Conservation (phyloP, 805 yeast species). For the Starmera amethionina region DNA sequence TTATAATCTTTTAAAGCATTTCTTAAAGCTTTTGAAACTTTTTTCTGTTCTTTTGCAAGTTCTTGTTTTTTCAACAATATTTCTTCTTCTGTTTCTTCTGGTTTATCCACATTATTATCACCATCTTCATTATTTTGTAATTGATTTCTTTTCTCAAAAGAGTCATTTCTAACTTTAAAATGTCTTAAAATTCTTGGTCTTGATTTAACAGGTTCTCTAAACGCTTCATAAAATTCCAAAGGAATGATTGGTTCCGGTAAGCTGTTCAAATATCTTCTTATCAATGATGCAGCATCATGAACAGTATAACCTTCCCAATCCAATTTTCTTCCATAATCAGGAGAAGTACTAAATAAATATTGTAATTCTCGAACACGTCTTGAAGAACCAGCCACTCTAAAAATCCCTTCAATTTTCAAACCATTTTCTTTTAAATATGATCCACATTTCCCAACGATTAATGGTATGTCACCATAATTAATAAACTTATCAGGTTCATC, state of each 20-base stretch:
- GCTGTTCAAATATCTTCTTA: slow-evolving; percentile 77
- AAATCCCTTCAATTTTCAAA: slow-evolving; percentile 78
- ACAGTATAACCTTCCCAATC: slow-evolving; percentile 89
- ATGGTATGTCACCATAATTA: slow-evolving; percentile 82
- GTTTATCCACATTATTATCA: slow-evolving; percentile 7
- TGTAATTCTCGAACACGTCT: slow-evolving; percentile 84
- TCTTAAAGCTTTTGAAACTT: slow-evolving; percentile 52
- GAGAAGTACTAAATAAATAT: slow-evolving; percentile 73
- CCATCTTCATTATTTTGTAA: slow-evolving; percentile 9
- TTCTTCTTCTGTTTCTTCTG: slow-evolving; percentile 14
- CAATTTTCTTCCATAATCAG: slow-evolving; percentile 79
- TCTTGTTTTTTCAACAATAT: slow-evolving; percentile 20
- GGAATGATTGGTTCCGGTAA: slow-evolving; percentile 92
- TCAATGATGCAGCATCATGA: slow-evolving; percentile 90
- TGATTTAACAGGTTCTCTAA: slow-evolving; percentile 64
- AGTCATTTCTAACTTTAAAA: slow-evolving; percentile 47
- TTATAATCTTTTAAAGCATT: slow-evolving; percentile 68
- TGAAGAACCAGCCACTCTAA: slow-evolving; percentile 86
- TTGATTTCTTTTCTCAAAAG: slow-evolving; percentile 24
- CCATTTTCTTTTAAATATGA: slow-evolving; percentile 72
- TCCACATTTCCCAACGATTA: slow-evolving; percentile 94
- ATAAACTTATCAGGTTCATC: slow-evolving; percentile 49
- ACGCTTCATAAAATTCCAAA: slow-evolving; percentile 59
- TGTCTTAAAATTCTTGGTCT: slow-evolving; percentile 59
- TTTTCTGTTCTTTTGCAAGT: slow-evolving; percentile 35